Base-by-base conservation (phyloP, 75 land plant genomes). In the Picea sitchensis region DNA sequence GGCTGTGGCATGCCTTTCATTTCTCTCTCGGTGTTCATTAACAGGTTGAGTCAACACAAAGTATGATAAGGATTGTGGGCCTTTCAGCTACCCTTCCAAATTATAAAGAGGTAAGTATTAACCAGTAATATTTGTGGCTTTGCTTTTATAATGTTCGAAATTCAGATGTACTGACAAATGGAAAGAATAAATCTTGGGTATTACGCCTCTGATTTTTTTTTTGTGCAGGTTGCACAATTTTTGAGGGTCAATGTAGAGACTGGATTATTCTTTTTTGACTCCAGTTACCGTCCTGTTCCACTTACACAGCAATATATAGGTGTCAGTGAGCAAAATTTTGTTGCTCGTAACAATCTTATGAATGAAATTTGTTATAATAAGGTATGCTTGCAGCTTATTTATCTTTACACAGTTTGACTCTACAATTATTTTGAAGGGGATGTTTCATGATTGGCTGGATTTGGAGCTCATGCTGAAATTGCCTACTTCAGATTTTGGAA, bases 1-100 rank as follows among this genome's bases (percentile, higher is more conserved):
- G 11, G 12, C 12, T 51, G 11, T 51, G 56, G 56, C 11, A 51
- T 51, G 56, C 56, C 56, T 9, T 51, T 51, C 12, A 51, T 51
- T 51, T 51, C 12, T 51, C 56, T 51, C 12, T 9, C 9, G 56
- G 56, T 51, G 56, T 51, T 9, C 56, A 51, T 51, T 51, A 9
- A 51, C 90, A 98, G 99, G 99, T 98, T 69, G 99, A 98, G 85
- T 93, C 99, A 76, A 82, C 92, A 7, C 99, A 98, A 75, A 84
- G 91, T 30, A 98, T 98, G 99, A 98, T 98, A 71, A 89, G 99
- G 30, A 98, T 98, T 79, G 94, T 98, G 36, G 99, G 99, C 36
- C 92, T 98, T 34, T 98, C 99, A 32, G 99, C 99, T 41, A 98
- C 99, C 31, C 82, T 98, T 59, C 99, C 99, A 59, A 98, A 98